These are phyloP conservation scores for Ruellia speciosa DNA, from an alignment of 305 asterid genomes.

Conservation along the genomic window DNA sequence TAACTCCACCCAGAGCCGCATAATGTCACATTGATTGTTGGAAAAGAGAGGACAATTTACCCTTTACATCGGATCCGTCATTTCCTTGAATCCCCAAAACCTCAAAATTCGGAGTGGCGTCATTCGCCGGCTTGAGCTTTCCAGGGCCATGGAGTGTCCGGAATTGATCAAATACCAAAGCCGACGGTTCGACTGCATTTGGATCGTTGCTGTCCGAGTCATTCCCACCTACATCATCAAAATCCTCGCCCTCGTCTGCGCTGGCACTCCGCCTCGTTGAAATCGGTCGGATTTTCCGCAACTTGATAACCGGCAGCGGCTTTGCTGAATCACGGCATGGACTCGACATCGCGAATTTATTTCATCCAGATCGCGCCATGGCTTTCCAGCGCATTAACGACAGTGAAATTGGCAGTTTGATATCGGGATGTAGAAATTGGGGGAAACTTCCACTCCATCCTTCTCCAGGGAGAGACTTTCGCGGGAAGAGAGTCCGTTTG, in stretches of 20 bases:
- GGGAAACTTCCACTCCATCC: background rate
- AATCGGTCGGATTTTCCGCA: constrained; percentile 53
- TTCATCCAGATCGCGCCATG: background rate
- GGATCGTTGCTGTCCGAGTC: constrained; percentile 22
- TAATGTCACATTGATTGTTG: too few species aligned
- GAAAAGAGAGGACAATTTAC: background rate
- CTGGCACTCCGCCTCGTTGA: constrained; percentile 32
- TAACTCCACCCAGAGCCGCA: too few species aligned
- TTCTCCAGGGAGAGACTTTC: constrained; percentile 33
- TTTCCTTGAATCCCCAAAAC: constrained; percentile 22
- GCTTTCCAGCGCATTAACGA: too few species aligned
- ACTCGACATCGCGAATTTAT: constrained; percentile 31
- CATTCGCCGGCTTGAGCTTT: constrained; percentile 32
- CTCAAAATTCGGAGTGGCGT: constrained; percentile 23
- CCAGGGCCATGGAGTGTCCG: constrained; percentile 60
- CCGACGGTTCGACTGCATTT: constrained; percentile 40
- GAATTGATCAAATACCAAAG: constrained; percentile 63
- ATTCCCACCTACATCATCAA: constrained; percentile 19
- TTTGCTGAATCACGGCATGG: constrained; percentile 25
- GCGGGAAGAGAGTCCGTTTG: constrained; percentile 54
- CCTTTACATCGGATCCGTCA: constrained; percentile 20
- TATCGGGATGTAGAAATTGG: background rate
- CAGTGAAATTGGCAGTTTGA: too few species aligned
- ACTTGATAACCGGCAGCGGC: constrained; percentile 40
- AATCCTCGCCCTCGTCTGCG: constrained; percentile 23